Evolutionary conservation across 495 filamentous ascomycete genomes (phyloP), one percentile per base, ranked within the genome.

Genomic region (Evansstolkia leycettana): DNA sequence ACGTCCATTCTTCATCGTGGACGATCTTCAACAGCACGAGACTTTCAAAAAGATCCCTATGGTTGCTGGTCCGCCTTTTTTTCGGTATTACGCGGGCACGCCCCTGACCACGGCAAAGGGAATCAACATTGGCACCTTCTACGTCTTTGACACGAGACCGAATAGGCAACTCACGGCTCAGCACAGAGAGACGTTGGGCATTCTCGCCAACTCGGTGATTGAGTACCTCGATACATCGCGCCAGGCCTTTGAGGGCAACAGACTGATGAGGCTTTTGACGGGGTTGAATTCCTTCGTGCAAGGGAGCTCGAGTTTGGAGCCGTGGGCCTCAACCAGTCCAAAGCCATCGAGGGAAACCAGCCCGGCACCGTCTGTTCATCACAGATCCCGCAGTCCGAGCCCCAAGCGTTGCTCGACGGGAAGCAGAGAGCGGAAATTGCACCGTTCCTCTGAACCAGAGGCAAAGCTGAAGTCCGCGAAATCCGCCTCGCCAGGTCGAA

Each of bases 281-380:
- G 69, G 70, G 2, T 47, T 78, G 17, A 69, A 70, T 12, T 56
- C 55, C 9, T 77, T 75, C 50, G 67, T 72, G 7, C 66, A 76
- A 41, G 69, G 69, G 1, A 54, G 51, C 27, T 54, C 18, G 15
- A 12, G 11, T n/a, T 15, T 29, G 34, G 36, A 18, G 28, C 26
- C n/a, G 19, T 36, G n/a, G n/a, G n/a, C n/a, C 17, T 16, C 9
- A 31, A 17, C 18, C 18, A 14, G 1, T 12, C 8, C 19, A 16
- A 20, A 19, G 16, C 14, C 5, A 29, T 29, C 28, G 11, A 12
- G 11, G 11, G 5, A 5, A 5, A 12, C 28, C 35, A 19, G 27
- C 36, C 6, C 36, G 27, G 9, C 26, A 3, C 38, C 38, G 5
- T 12, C 31, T 5, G 17, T 3, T 34, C 9, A 16, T 19, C 4